Percentiles rank a stretch among this genome's conserved stretches.
These are phyloP conservation scores for Aureobasidium namibiae DNA, from an alignment of 2,329 filamentous ascomycete species.

Conservation along the genomic window DNA sequence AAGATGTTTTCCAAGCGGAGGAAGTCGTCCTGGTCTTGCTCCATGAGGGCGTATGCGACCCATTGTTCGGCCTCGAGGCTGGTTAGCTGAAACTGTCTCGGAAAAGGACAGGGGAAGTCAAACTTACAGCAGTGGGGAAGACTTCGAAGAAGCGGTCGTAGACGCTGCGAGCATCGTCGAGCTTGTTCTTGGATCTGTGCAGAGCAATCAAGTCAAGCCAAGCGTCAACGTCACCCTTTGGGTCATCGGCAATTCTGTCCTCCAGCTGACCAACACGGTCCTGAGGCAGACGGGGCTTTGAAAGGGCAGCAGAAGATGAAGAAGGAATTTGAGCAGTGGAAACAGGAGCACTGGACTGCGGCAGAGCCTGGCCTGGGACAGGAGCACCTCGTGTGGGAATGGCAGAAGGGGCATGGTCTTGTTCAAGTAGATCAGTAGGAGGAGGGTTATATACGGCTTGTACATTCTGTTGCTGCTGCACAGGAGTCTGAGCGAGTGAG, in stretches of 20 bases:
- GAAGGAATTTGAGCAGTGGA: conserved; percentile 16
- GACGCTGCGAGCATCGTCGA: conserved; percentile 69
- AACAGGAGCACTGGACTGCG: conserved; percentile 16
- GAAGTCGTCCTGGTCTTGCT: conserved; percentile 78
- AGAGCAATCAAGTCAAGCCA: conserved; percentile 85
- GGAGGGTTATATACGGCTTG: conserved; percentile 13
- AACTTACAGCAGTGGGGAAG: conserved; percentile 84
- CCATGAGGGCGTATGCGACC: conserved; percentile 82
- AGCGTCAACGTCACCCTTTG: conserved; percentile 83
- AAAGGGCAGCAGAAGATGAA: conserved; percentile 21
- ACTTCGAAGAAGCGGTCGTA: conserved; percentile 82
- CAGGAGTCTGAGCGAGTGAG: conserved; percentile 14
- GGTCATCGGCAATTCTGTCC: conserved; percentile 84
- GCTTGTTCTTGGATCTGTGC: conserved; percentile 69
- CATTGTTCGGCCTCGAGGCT: conserved; percentile 71
- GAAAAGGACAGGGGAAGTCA: background rate
- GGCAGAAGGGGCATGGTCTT: conserved; percentile 18
- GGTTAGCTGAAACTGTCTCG: conserved; percentile 29
- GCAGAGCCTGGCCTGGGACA: conserved; percentile 18
- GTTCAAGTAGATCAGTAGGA: conserved; percentile 13
- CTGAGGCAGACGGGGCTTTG: conserved; percentile 53
- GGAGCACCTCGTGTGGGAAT: conserved; percentile 24
- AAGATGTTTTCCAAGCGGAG: conserved; percentile 76
- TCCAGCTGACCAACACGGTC: conserved; percentile 76
- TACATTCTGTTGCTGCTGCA: conserved; percentile 12